Base-by-base conservation (phyloP, 345 rosid species). In the Anastatica hierochuntica region DNA sequence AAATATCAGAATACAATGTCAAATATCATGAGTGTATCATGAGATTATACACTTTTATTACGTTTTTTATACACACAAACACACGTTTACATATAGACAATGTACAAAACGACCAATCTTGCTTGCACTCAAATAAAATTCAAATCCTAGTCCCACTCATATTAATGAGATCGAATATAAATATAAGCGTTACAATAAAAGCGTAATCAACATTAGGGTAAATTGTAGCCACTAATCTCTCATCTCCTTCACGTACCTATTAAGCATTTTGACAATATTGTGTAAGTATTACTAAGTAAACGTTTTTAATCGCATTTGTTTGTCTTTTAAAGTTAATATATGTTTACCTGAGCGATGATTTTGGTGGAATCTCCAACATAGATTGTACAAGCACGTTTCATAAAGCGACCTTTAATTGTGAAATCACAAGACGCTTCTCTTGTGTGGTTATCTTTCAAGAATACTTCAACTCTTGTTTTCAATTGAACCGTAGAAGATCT, bases 311-410 rank as follows among this genome's bases (percentile, higher is more conserved):
- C 4, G 48, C 9, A 8, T 42, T 26, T 40, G 5, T 29, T n/a
- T 27, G 2, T 19, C 0, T n/a, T n/a, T n/a, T n/a, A n/a, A n/a
- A n/a, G n/a, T n/a, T 6, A 9, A 10, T 0, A 10, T 34, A 50
- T 1, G 13, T 31, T 26, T 49, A 62, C 69, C 60, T 66, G 71
- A 66, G 71, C 71, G 6, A 66, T 66, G 64, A 52, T 41, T 66
- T 59, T 66, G 0, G 36, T 59, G 26, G 71, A 66, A n/a, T 39
- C 36, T n/a, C 60, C 55, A 38, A 45, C 29, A 21, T 44, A 58
- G 58, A 66, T 58, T 2, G 55, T 51, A 45, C 60, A 58, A 14
- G 71, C 71, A 66, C 71, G 71, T 59, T 66, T 66, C 65, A 66
- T 66, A 44, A 58, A 66, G 43, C 71, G 65, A 2, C 71, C 71